These are phyloP conservation scores for Sclerotinia borealis DNA, from an alignment of 2,329 filamentous ascomycete species.

Conservation along the genomic window DNA sequence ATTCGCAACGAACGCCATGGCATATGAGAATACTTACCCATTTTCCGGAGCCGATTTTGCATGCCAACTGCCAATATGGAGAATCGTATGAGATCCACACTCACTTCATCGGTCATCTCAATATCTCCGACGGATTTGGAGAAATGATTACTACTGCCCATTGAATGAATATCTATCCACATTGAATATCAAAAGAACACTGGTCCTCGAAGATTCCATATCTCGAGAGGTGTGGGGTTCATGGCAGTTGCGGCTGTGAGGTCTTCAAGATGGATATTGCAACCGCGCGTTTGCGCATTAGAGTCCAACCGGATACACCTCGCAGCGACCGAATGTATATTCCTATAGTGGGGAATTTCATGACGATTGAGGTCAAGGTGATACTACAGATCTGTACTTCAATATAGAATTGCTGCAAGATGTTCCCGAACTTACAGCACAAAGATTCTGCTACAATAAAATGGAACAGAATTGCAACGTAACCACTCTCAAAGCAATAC, in stretches of 20 bases:
- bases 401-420: not conserved
- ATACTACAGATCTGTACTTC: not conserved
- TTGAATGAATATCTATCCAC: no score
- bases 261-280: not conserved
- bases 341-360: not conserved
- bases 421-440: no score
- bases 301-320: not conserved
- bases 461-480: no score
- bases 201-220: not conserved
- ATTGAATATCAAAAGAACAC: not conserved
- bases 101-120: not conserved
- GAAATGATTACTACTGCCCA: no score
- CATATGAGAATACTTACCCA: not conserved
- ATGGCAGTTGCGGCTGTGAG: not conserved
- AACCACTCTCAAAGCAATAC: no score
- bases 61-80: not conserved
- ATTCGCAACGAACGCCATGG: not conserved
- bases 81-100: not conserved
- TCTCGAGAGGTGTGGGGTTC: not conserved
- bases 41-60: not conserved
- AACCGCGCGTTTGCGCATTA: not conserved
- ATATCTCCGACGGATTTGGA: no score
- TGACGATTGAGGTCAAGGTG: not conserved
- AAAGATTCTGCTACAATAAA: no score
- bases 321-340: not conserved